A percentile compares a stretch with the other conserved stretches of the same genome.
phyloP scores from a whole-genome alignment of 495 filamentous ascomycete species.

The Penicillium subrubescens region DNA sequence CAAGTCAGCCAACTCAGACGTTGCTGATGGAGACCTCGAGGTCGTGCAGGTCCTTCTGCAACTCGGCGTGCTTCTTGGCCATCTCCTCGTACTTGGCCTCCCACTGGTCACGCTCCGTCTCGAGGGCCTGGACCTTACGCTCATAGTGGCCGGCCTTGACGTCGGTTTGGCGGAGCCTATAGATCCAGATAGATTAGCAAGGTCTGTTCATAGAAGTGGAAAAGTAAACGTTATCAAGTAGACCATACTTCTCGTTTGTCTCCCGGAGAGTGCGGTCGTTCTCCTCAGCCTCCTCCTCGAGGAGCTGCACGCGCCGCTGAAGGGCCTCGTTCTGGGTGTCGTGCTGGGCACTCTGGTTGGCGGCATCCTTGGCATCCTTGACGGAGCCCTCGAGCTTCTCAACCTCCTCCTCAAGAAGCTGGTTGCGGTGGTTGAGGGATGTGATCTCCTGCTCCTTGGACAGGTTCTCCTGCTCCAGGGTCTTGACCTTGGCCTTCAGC shows the following conservation, averaged over 20 bases:
- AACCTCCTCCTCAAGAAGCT: slow-evolving; percentile 81
- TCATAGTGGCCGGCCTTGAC: slow-evolving; percentile 99
- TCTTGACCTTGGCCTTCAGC: slow-evolving; percentile 81
- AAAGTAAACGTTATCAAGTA: too few species aligned
- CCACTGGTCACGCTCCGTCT: slow-evolving; percentile 85
- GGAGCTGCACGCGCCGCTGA: slow-evolving; percentile 86
- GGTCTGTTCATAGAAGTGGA: background rate
- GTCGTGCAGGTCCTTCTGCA: slow-evolving; percentile 90
- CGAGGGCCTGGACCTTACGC: slow-evolving; percentile 97
- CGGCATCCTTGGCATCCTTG: slow-evolving; percentile 76
- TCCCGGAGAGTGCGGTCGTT: slow-evolving; percentile 92
- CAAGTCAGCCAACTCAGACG: slow-evolving; percentile 59
- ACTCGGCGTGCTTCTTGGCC: slow-evolving; percentile 77
- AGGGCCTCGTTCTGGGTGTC: slow-evolving; percentile 86
- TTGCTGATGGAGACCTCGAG: slow-evolving; percentile 87
- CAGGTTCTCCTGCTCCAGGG: slow-evolving; percentile 90
- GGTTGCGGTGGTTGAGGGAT: slow-evolving; percentile 89
- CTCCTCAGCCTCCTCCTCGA: slow-evolving; percentile 97
- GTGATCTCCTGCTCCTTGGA: slow-evolving; percentile 97
- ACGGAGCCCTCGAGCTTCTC: slow-evolving; percentile 81
- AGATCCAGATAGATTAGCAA: slow-evolving; percentile 23
- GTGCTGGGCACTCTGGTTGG: slow-evolving; percentile 71
- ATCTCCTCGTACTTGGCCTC: slow-evolving; percentile 97
- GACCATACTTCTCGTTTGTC: slow-evolving; percentile 93
- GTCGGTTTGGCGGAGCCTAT: slow-evolving; percentile 94